Evolutionary conservation across 768 basidiomycete genomes (phyloP), one percentile per base, ranked within the genome.

Genomic region (Agaricus blazei): DNA sequence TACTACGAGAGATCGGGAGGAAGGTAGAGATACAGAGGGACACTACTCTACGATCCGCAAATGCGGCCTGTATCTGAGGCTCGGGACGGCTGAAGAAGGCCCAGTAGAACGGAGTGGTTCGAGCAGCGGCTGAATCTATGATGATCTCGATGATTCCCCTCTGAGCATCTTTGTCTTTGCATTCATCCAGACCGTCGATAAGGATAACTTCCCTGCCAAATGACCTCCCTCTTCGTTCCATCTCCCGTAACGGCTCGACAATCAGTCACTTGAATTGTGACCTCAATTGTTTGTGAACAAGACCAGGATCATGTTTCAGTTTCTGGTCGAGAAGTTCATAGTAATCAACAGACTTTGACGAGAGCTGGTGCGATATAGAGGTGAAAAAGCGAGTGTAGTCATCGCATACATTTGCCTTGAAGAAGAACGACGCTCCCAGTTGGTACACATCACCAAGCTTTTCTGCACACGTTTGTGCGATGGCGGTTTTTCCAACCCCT

Each of bases 361-460:
- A 48, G 19, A 56, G 48, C 24, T 56, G 54, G 31, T 56, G 50
- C 5, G 54, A 48, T 23, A 56, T 34, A 12, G 54, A 49, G n/a
- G 48, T 31, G 37, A 56, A 31, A 41, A 56, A 44, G 28, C 27
- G 38, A 1, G 12, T 36, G 14, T 34, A 42, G 26, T 50, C 42
- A 23, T 43, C 26, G 34, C 4, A 54, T 12, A 1, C 62, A 24
- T 59, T 50, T 36, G 4, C 14, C 12, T 6, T 49, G 48, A 52
- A 58, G 23, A 58, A 58, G 51, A 53, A 58, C 19, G 51, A 38
- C 7, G 46, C 57, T 15, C 47, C 57, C 3, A 58, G 52, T n/a
- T 48, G 29, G 5, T 38, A 26, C 2, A n/a, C 8, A 5, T 23
- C 15, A 11, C 31, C 24, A 2, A 54, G 41, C 15, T 49, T 29